phyloP scores from a whole-genome alignment of 2,329 filamentous ascomycete species.

The Neofusicoccum umdonicola region DNA sequence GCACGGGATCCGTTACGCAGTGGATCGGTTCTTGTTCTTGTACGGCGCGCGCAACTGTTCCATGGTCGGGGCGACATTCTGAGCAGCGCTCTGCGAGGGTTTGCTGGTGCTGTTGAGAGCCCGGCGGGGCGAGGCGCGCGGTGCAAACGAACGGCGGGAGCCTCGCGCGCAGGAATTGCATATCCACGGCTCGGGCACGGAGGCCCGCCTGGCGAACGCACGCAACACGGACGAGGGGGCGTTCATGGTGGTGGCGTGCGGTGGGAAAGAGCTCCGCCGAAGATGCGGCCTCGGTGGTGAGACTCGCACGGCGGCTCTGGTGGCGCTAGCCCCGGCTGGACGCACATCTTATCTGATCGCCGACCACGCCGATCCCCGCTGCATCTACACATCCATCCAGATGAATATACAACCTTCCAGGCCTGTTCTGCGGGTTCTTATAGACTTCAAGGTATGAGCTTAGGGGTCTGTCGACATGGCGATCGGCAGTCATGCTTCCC shows the following conservation, averaged over 20 bases:
- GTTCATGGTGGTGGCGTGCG: slow-evolving; percentile 7
- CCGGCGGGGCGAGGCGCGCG: slow-evolving; percentile 25
- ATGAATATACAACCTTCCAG: no score
- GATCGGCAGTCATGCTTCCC: no score
- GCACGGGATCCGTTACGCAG: slow-evolving; percentile 48
- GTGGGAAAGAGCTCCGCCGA: background rate
- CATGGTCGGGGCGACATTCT: slow-evolving; percentile 54
- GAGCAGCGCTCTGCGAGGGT: slow-evolving; percentile 23
- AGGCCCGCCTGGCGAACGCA: background rate
- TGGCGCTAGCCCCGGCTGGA: background rate
- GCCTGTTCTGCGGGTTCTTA: no score
- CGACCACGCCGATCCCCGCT: background rate
- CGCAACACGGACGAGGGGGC: slow-evolving; percentile 4
- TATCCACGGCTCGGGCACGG: slow-evolving; percentile 33
- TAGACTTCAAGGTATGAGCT: no score
- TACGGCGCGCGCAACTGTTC: slow-evolving; percentile 64
- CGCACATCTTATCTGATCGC: slow-evolving; percentile 1
- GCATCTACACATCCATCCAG: no score
- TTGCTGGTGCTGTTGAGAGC: slow-evolving; percentile 33
- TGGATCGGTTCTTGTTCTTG: slow-evolving; percentile 65
- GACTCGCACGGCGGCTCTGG: background rate
- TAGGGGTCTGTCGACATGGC: no score
- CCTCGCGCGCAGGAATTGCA: slow-evolving; percentile 37
- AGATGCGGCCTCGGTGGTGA: slow-evolving; percentile 5
- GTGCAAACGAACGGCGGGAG: slow-evolving; percentile 19